Base-by-base conservation (phyloP, 345 rosid genomes). In the Aquilaria sinensis region DNA sequence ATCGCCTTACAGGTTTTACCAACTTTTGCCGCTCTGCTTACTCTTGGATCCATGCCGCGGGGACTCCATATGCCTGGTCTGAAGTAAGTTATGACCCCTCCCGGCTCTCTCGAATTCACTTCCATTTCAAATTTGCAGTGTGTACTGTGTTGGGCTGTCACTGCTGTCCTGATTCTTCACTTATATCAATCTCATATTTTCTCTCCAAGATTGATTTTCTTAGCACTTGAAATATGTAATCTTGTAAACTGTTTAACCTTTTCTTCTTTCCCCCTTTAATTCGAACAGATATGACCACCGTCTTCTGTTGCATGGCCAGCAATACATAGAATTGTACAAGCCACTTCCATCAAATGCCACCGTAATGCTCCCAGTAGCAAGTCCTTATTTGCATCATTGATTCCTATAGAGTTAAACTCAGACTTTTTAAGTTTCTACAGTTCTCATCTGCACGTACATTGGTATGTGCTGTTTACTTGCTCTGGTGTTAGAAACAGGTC, bases 241-340 rank as follows among this genome's bases (percentile, higher is more conserved):
- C 5, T 37, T 37, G 7, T 37, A 9, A 37, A 37, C 43, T 2
- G 8, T 0, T 1, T 37, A 9, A 37, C 43, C 23, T 71, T 68
- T 59, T 49, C 1, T 64, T 62, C 29, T 58, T 62, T 14, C 63
- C 8, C 8, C 8, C 43, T 37, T 37, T 37, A 5, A 37, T 37
- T 37, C 8, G 43, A 14, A 56, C 80, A 93, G 98, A 13, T 86
- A 56, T 67, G 96, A 90, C 77, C 83, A 78, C 8, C 73, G 70
- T 57, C 96, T 90, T 66, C 70, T 93, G 75, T 69, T 93, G 83
- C 97, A 93, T 73, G 97, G 90, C 67, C 92, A 90, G 51, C 98
- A 93, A 15, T 90, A 84, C 63, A 82, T 93, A 59, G 92, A 90
- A 77, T 3, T 93, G n/a, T 80, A 81, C 74, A 86, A 69, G 77